Evolutionary conservation across 1,284 basidiomycete species (phyloP).

Genomic region (Gomphus sp.): DNA sequence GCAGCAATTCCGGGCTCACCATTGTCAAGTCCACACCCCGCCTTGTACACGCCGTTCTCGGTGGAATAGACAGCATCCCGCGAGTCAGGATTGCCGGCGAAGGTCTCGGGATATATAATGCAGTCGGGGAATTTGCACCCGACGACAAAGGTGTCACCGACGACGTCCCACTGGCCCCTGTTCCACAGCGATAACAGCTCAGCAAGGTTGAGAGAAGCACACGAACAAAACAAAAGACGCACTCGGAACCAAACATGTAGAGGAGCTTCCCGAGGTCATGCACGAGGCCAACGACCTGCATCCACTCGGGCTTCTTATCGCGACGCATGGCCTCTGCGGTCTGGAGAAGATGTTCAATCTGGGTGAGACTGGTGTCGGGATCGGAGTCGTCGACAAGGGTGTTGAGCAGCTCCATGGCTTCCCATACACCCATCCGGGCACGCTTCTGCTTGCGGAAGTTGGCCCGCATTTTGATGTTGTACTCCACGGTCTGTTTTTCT

Average conservation of each 20-base stretch:
- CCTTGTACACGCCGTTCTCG: conserved; percentile 78
- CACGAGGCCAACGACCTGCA: conserved; percentile 83
- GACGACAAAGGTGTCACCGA: conserved; percentile 84
- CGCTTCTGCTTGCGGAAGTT: conserved; percentile 58
- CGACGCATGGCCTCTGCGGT: conserved; percentile 86
- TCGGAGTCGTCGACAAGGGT: conserved; percentile 85
- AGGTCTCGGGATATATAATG: conserved; percentile 82
- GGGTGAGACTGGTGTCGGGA: conserved; percentile 71
- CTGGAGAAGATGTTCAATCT: conserved; percentile 87
- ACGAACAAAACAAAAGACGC: conserved; percentile 12
- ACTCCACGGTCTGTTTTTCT: conserved; percentile 85
- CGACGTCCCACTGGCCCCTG: conserved; percentile 86
- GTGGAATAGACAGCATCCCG: conserved; percentile 66
- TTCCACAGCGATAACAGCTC: background rate
- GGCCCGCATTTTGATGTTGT: conserved; percentile 70
- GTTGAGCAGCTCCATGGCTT: conserved; percentile 86
- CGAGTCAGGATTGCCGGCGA: conserved; percentile 70
- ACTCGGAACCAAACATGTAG: conserved; percentile 69
- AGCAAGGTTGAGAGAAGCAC: no score
- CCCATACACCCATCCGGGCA: conserved; percentile 76
- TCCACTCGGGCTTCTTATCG: conserved; percentile 86
- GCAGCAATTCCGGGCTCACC: background rate
- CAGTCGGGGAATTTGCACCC: conserved; percentile 80
- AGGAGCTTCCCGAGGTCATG: conserved; percentile 86
- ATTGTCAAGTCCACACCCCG: conserved; percentile 80